A percentile compares a stretch with the other conserved stretches of the same genome.
These are phyloP conservation scores for Cladosporium colombiae DNA, from an alignment of 2,329 filamentous ascomycete species.

Conservation along the genomic window DNA sequence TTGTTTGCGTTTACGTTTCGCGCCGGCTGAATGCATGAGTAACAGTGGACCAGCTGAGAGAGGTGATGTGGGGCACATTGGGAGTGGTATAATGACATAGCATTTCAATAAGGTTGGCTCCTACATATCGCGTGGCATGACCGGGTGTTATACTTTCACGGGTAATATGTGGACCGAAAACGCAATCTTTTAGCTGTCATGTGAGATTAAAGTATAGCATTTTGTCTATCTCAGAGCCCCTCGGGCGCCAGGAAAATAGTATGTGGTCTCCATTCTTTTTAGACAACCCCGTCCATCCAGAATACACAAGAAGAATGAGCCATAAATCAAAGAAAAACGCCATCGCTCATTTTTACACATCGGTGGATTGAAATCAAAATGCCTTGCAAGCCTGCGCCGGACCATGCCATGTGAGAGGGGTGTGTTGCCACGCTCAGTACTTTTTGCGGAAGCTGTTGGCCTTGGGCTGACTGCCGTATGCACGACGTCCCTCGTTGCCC, in stretches of 20 bases:
- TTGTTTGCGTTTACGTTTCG: not conserved
- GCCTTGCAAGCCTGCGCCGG: constrained; percentile 4
- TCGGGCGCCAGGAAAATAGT: not conserved
- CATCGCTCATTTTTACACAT: constrained; percentile 18
- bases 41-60: not conserved
- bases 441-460: constrained; percentile 45
- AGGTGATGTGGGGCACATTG: not conserved
- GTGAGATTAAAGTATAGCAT: constrained; percentile 7
- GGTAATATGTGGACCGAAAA: not conserved
- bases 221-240: constrained; percentile 1
- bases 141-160: not conserved
- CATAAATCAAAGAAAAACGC: constrained; percentile 13
- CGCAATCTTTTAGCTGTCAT: not conserved
- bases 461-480: constrained; percentile 77
- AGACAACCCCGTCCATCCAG: not conserved
- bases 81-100: not conserved
- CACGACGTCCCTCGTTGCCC: constrained; percentile 70
- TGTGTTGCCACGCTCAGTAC: constrained; percentile 6
- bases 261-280: not conserved
- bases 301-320: not conserved
- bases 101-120: not conserved
- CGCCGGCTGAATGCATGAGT: not conserved
- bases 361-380: constrained; percentile 4
- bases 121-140: not conserved
- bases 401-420: constrained; percentile 8